Percentiles rank a stretch among this genome's conserved stretches.
Conservation (phyloP, 257 asterid species). For the Primulina huaijiensis region DNA sequence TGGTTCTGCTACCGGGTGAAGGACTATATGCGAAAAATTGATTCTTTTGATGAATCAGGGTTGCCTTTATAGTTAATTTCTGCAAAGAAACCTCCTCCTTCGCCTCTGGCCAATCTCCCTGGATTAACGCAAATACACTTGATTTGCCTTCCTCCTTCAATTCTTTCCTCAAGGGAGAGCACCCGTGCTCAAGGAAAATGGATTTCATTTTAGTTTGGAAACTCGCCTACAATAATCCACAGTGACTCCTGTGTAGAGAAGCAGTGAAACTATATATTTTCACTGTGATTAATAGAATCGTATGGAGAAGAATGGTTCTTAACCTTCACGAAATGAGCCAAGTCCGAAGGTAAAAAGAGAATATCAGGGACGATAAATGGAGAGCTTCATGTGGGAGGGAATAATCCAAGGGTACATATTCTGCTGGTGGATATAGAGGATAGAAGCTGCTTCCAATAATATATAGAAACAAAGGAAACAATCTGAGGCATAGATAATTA, state of each 20-base stretch:
- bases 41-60: slow-evolving; percentile 65
- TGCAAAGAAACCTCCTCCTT: slow-evolving; percentile 94
- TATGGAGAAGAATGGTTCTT: slow-evolving; percentile 13
- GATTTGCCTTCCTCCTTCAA: slow-evolving; percentile 48
- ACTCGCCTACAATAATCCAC: not conserved
- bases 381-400: slow-evolving; percentile 80
- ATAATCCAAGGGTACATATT: slow-evolving; percentile 76
- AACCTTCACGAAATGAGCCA: slow-evolving; percentile 88
- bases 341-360: slow-evolving; percentile 84
- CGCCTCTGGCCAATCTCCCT: slow-evolving; percentile 92
- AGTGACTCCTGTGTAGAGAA: not conserved
- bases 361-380: slow-evolving; percentile 70
- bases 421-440: slow-evolving; percentile 94
- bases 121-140: slow-evolving; percentile 89
- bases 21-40: slow-evolving; percentile 69
- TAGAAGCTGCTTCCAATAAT: slow-evolving; percentile 73
- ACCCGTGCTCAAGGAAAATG: slow-evolving; percentile 40
- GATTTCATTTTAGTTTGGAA: slow-evolving; percentile 1
- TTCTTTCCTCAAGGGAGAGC: slow-evolving; percentile 52
- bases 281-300: not conserved
- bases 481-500: slow-evolving; percentile 4
- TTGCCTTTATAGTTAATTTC: slow-evolving; percentile 66
- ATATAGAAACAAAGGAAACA: not conserved
- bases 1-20: not conserved
- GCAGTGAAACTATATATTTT: not conserved